These are phyloP conservation scores for Zymoseptoria brevis DNA, from an alignment of 2,329 filamentous ascomycete genomes.

Conservation along the genomic window DNA sequence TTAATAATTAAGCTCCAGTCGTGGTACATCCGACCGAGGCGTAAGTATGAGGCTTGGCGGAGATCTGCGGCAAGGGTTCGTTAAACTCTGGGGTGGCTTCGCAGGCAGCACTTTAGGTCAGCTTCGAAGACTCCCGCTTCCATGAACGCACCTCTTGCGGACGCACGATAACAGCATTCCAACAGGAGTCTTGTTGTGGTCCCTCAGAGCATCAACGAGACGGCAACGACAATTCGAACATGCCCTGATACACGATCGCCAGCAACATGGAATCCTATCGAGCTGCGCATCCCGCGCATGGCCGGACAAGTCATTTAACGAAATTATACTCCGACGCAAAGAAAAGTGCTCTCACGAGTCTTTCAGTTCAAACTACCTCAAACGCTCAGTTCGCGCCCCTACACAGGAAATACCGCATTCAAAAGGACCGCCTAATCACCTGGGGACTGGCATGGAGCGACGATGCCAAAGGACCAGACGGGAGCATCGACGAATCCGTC, in stretches of 20 bases:
- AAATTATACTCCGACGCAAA: constrained; percentile 76
- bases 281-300: constrained; percentile 10
- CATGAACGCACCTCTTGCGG: no score
- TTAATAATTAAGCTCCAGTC: no score
- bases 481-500: constrained; percentile 65
- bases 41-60: not conserved
- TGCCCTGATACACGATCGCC: not conserved
- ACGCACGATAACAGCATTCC: no score
- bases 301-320: constrained; percentile 42
- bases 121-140: no score
- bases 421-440: constrained; percentile 68
- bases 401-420: constrained; percentile 69
- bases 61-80: not conserved
- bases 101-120: no score
- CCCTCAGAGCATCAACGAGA: not conserved
- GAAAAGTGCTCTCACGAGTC: constrained; percentile 54
- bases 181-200: not conserved
- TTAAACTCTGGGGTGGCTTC: no score
- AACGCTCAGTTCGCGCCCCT: constrained; percentile 60
- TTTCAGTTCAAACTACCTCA: constrained; percentile 51
- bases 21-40: not conserved
- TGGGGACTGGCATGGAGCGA: constrained; percentile 81
- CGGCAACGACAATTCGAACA: not conserved
- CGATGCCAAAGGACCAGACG: constrained; percentile 52
- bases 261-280: constrained; percentile 10